Percentiles rank a stretch among this genome's conserved stretches.
Evolutionary conservation across 2,329 filamentous ascomycete species (phyloP).

Genomic region (Stachybotrys chartarum): DNA sequence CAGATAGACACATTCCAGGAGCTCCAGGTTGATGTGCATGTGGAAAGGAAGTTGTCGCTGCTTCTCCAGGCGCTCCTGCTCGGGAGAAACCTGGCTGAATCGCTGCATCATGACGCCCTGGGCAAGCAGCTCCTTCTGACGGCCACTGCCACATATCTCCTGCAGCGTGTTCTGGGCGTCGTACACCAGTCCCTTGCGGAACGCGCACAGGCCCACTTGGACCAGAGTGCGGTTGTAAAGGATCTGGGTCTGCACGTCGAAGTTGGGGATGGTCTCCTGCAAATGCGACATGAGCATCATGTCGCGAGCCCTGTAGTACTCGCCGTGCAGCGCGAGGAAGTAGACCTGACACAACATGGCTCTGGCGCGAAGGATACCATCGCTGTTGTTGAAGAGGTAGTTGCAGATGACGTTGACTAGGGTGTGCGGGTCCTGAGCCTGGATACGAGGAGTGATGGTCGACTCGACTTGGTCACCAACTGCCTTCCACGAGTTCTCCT

Average conservation of each 20-base stretch:
- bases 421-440: constrained; percentile 60
- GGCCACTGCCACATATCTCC: constrained; percentile 94
- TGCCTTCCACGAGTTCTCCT: constrained; percentile 88
- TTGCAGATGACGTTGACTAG: constrained; percentile 86
- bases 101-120: constrained; percentile 98
- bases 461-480: constrained; percentile 68
- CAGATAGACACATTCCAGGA: constrained; percentile 96
- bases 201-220: constrained; percentile 95
- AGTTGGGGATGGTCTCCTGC: constrained; percentile 93
- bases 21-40: constrained; percentile 99
- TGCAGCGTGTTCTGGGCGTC: constrained; percentile 96
- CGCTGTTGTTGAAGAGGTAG: constrained; percentile 90
- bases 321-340: constrained; percentile 93
- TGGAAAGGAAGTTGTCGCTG: constrained; percentile 98
- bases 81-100: constrained; percentile 90
- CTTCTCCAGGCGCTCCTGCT: constrained; percentile 95
- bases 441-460: constrained; percentile 66
- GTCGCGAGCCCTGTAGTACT: constrained; percentile 96
- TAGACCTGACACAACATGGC: constrained; percentile 99
- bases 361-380: constrained; percentile 90
- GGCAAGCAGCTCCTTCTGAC: constrained; percentile 95
- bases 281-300: constrained; percentile 99
- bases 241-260: constrained; percentile 95
- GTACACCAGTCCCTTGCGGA: constrained; percentile 93
- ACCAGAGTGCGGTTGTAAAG: constrained; percentile 98